Conservation (phyloP, 2,329 filamentous ascomycete species). For the Penicillium capsulatum region DNA sequence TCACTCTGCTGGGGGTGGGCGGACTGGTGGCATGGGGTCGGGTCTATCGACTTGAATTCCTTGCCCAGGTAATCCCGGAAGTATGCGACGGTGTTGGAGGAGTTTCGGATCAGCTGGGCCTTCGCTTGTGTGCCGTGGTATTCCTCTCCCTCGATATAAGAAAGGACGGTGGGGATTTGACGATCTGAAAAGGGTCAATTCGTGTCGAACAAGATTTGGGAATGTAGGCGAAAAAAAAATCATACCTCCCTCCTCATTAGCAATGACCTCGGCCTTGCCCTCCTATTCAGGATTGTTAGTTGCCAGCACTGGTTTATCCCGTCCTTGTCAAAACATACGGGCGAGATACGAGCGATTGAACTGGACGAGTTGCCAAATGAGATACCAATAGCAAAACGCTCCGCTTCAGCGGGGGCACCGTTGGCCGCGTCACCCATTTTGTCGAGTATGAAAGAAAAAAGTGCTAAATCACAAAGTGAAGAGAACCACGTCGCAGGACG, state of each 20-base stretch:
- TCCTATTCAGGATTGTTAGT: conserved; percentile 50
- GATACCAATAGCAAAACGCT: conserved; percentile 79
- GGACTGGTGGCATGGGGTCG: conserved; percentile 87
- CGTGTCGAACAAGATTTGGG: conserved; percentile 7
- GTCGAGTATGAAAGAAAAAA: conserved; percentile 11
- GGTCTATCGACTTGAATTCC: conserved; percentile 95
- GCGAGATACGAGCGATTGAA: conserved; percentile 84
- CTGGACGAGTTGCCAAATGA: conserved; percentile 98
- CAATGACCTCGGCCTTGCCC: conserved; percentile 95
- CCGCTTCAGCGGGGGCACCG: conserved; percentile 45
- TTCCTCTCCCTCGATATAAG: conserved; percentile 93
- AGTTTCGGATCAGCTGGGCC: conserved; percentile 85
- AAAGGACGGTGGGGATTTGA: conserved; percentile 91
- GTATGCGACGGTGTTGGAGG: conserved; percentile 87
- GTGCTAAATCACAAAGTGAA: conserved; percentile 10
- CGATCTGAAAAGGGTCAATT: conserved; percentile 60
- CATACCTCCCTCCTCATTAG: conserved; percentile 94
- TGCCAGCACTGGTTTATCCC: neutral
- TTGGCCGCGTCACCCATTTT: conserved; percentile 53
- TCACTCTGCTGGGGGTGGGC: conserved; percentile 77
- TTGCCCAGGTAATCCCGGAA: conserved; percentile 95
- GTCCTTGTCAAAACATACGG: conserved; percentile 44
- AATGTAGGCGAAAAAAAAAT: conserved; percentile 21
- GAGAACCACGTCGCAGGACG: conserved; percentile 15
- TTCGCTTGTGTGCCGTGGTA: conserved; percentile 96